Base-by-base conservation (phyloP, 2,329 filamentous ascomycete species). In the Lasiodiplodia theobromae region DNA sequence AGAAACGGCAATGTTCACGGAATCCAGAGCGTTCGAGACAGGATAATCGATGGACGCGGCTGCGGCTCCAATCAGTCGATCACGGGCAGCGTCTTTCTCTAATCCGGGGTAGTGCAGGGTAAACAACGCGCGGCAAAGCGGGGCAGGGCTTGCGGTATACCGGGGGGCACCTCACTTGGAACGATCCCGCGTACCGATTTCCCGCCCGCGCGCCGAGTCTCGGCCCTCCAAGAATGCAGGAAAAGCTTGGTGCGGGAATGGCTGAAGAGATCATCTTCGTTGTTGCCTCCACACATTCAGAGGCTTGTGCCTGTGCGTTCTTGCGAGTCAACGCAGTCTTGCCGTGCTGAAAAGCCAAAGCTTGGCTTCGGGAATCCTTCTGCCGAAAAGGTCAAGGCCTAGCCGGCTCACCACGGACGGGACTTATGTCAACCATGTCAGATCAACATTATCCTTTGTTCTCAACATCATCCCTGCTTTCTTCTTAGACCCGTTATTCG, bases 221-320 rank as follows among this genome's bases (percentile, higher is more conserved):
- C 53, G 51, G 31, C 31, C 18, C 31, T 18, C 21, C 23, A 28
- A 23, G 16, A 21, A n/a, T 4, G 11, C n/a, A 21, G 3, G 10
- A 10, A 60, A 60, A 47, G 38, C 38, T 60, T 60, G 57, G 38
- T 47, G 57, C 57, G 57, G 57, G 23, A 60, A 28, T 23, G 56
- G 37, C 57, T 47, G 38, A 47, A 47, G 14, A n/a, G 56, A 23
- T 40, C 16, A 10, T 47, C 25, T 7, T 60, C 21, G 4, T 47
- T 2, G 21, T 16, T 31, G 25, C 31, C 57, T 28, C 37, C 57
- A 12, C 57, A 12, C 21, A 18, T 14, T n/a, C 10, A 6, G 23
- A n/a, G 47, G 23, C 23, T 2, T 38, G 54, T 18, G 10, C 37
- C 34, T 58, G 34, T 40, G 34, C 38, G 56, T 25, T 47, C 44